A percentile compares a stretch with the other conserved stretches of the same genome.
Conservation (phyloP, 2,329 filamentous ascomycete genomes). For the Dactylellina leptospora region DNA sequence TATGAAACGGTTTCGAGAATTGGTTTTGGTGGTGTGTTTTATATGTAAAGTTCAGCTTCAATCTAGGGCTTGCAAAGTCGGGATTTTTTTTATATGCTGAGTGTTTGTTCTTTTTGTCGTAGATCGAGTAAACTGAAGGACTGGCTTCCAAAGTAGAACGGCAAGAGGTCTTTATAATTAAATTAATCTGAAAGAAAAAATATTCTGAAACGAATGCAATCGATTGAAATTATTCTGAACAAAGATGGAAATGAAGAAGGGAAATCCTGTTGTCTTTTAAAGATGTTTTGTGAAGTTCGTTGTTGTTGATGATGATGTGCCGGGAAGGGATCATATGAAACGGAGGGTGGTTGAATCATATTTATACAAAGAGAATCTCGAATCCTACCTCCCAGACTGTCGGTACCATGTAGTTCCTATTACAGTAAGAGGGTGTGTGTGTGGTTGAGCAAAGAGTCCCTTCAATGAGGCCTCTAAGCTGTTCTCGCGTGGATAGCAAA, state of each 20-base stretch:
- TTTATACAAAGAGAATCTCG: slow-evolving; percentile 50
- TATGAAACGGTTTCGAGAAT: slow-evolving; percentile 29
- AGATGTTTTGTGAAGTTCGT: slow-evolving; percentile 17
- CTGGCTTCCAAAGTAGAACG: slow-evolving; percentile 5
- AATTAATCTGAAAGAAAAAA: slow-evolving; percentile 6
- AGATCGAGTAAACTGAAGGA: slow-evolving; percentile 25
- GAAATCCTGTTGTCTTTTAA: slow-evolving; percentile 36
- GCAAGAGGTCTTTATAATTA: slow-evolving; percentile 15
- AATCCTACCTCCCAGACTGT: slow-evolving; percentile 48
- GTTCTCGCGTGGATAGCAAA: slow-evolving; percentile 47
- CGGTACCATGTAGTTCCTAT: slow-evolving; percentile 48
- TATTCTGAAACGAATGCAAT: slow-evolving; percentile 34
- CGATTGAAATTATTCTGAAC: slow-evolving; percentile 34
- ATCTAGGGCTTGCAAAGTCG: slow-evolving; percentile 24
- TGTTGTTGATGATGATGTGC: slow-evolving; percentile 51
- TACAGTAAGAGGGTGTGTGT: slow-evolving; percentile 46
- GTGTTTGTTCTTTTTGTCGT: slow-evolving; percentile 18
- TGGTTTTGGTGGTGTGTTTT: slow-evolving; percentile 7
- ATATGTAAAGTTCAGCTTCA: slow-evolving; percentile 15
- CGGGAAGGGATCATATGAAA: slow-evolving; percentile 47
- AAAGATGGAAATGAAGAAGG: slow-evolving; percentile 32
- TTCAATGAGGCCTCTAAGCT: slow-evolving; percentile 49
- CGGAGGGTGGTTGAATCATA: slow-evolving; percentile 51
- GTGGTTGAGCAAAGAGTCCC: slow-evolving; percentile 24
- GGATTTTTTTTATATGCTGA: slow-evolving; percentile 35